Evolutionary conservation across 768 basidiomycete species (phyloP).

Genomic region (Boletus tylopilopsis): DNA sequence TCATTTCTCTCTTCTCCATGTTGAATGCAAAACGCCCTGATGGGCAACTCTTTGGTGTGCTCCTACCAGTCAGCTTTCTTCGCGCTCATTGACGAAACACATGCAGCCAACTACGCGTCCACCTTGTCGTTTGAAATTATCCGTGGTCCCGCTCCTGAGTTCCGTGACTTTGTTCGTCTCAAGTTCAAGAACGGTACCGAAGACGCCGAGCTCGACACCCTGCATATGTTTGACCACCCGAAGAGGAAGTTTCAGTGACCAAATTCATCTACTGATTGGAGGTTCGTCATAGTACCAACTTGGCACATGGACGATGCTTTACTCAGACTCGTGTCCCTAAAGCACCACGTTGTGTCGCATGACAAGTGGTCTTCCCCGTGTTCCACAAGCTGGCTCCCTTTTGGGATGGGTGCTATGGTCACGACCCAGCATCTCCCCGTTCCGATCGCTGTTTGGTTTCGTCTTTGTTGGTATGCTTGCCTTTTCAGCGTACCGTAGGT

Average conservation of each 20-base stretch:
- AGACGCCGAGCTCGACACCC: conserved; percentile 49
- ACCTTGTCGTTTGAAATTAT: conserved; percentile 74
- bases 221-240: conserved; percentile 71
- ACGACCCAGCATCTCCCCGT: not conserved
- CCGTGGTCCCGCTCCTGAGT: conserved; percentile 68
- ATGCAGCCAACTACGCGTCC: conserved; percentile 64
- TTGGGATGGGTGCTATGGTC: conserved; percentile 2
- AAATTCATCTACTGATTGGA: conserved; percentile 80
- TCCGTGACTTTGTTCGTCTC: conserved; percentile 77
- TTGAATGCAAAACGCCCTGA: conserved; percentile 51
- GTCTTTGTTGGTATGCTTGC: conserved; percentile 14
- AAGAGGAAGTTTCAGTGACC: conserved; percentile 67
- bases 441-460: conserved; percentile 2
- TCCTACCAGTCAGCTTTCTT: not conserved
- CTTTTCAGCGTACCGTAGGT: conserved; percentile 12
- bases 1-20: conserved; percentile 81
- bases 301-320: not conserved
- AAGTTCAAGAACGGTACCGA: conserved; percentile 78
- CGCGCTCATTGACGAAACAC: not conserved
- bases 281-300: conserved; percentile 40
- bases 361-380: conserved; percentile 41
- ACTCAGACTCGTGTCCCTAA: not conserved
- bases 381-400: conserved; percentile 29
- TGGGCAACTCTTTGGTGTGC: conserved; percentile 52
- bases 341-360: conserved; percentile 37